Conservation (phyloP, 768 basidiomycete species). For the Gautieria morchelliformis region DNA sequence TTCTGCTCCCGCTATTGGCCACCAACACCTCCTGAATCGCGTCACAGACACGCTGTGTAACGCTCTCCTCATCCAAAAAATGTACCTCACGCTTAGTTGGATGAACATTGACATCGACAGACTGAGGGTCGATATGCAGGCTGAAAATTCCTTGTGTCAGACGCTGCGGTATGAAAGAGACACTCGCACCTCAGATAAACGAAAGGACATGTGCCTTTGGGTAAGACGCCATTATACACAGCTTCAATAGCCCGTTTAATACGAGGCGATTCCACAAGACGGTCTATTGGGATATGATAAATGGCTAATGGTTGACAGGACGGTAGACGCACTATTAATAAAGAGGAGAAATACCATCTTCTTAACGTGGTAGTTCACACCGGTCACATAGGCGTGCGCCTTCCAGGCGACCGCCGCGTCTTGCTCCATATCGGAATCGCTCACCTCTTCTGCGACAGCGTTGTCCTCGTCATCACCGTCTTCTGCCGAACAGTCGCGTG, state of each 20-base stretch:
- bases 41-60: conserved; percentile 69
- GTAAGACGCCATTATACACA: conserved; percentile 74
- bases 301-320: not conserved
- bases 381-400: conserved; percentile 71
- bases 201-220: conserved; percentile 86
- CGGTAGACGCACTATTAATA: conserved; percentile 73
- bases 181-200: conserved; percentile 79
- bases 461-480: conserved; percentile 19
- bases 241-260: conserved; percentile 84
- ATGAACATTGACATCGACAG: conserved; percentile 95
- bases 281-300: conserved; percentile 36
- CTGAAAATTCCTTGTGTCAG: conserved; percentile 28
- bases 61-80: conserved; percentile 83
- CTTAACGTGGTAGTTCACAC: conserved; percentile 83
- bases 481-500: conserved; percentile 19
- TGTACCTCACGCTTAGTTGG: conserved; percentile 97
- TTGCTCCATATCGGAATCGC: conserved; percentile 23
- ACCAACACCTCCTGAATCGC: conserved; percentile 58
- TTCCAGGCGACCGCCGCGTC: conserved; percentile 47
- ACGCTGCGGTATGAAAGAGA: not conserved
- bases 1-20: conserved; percentile 30
- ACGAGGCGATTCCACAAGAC: conserved; percentile 79
- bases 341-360: conserved; percentile 81
- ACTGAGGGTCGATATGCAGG: conserved; percentile 71
- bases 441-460: conserved; percentile 14